Base-by-base conservation (phyloP, 768 basidiomycete genomes). In the Auricularia sp. region DNA sequence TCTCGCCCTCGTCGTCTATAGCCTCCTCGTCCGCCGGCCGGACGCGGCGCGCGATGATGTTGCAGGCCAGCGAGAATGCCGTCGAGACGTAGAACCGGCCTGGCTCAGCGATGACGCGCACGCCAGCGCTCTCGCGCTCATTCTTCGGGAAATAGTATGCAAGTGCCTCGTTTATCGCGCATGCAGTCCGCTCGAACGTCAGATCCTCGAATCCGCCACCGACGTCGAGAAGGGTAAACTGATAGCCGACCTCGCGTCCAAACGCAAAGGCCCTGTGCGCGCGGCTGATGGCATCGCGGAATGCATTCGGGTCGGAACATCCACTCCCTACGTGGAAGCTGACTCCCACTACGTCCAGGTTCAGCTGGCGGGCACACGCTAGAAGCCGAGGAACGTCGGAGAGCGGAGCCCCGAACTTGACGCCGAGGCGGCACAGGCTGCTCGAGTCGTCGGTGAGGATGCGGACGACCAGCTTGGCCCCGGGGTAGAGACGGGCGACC, bases 391-490 rank as follows among this genome's bases (percentile, higher is more conserved):
- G 90, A 23, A 97, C 93, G 14, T 85, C 81, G 33, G 77, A 80
- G 58, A 98, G 81, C 1, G 94, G 85, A 0, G 96, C 95, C n/a
- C 97, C 97, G 68, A 94, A 99, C 76, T 98, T 98, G 75, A 92
- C 84, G 4, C 94, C 93, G 61, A 99, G 87, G 18, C 91, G 87
- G 73, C 96, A 98, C 14, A 98, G 77, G 65, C 88, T 90, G 78
- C 93, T 97, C 54, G 91, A 92, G 76, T 98, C 97, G 76, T 99
- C 97, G n/a, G 96, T 94, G 59, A 98, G 81, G 74, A 99, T 98
- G 68, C 97, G 91, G 43, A 98, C 76, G 69, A 98, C 86, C 60
- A 97, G 84, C 75, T 91, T 87, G 8, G 97, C 95, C 36, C 75
- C 70, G 0, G 94, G 91, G 73, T 94, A 86, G 4, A 81, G 77